Evolutionary conservation across 176 grass and related monocot species (phyloP).

Genomic region (Phoenix dactylifera): DNA sequence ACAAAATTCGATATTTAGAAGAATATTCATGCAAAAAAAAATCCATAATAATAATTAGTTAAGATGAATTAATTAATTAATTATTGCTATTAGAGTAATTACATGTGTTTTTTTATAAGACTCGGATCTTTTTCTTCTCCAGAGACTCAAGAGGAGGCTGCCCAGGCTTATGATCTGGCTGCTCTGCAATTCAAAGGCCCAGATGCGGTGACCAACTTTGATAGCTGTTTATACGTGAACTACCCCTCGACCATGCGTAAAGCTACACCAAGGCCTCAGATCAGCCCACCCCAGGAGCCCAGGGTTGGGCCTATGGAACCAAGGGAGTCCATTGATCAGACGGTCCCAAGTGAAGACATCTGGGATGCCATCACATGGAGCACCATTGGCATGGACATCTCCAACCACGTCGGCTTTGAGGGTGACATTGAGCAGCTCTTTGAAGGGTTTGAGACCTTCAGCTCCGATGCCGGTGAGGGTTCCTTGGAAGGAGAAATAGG

Average conservation of each 20-base stretch:
- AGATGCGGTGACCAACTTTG: conserved; percentile 19
- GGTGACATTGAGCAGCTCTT: conserved; percentile 28
- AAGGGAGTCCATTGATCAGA: background rate
- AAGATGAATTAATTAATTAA: too few species aligned
- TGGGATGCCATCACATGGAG: conserved; percentile 32
- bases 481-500: conserved; percentile 14
- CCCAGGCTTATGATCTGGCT: conserved; percentile 21
- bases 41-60: too few species aligned
- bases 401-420: conserved; percentile 25
- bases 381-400: conserved; percentile 29
- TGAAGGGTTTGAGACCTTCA: conserved; percentile 10
- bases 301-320: conserved; percentile 8
- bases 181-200: conserved; percentile 15
- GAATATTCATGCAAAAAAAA: too few species aligned
- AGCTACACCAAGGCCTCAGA: background rate
- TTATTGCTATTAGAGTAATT: too few species aligned
- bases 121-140: background rate
- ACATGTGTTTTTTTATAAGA: too few species aligned
- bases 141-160: conserved; percentile 27
- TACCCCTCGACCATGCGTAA: conserved; percentile 11
- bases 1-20: too few species aligned
- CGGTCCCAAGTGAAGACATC: background rate
- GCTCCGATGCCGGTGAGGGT: too few species aligned
- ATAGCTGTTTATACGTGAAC: conserved; percentile 17
- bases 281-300: background rate